Conservation (phyloP, 768 basidiomycete species). For the Kwoniella heveanensis region DNA sequence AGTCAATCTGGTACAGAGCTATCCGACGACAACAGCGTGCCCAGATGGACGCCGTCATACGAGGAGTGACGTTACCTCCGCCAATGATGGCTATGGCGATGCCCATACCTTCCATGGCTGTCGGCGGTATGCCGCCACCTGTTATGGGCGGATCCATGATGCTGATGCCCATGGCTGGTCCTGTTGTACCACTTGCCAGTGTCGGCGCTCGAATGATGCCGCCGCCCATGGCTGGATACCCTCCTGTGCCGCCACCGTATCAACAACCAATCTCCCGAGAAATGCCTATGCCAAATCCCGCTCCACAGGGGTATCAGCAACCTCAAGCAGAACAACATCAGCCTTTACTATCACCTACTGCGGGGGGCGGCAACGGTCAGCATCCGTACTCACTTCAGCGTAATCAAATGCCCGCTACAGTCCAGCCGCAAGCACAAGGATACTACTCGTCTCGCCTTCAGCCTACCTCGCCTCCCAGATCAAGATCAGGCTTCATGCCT, state of each 20-base stretch:
- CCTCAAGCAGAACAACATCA: constrained; percentile 11
- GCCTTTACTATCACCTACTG: neutral
- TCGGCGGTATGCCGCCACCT: constrained; percentile 22
- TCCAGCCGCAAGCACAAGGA: constrained; percentile 9
- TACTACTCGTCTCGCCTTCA: constrained; percentile 22
- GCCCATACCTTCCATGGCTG: constrained; percentile 20
- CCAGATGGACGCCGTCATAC: constrained; percentile 40
- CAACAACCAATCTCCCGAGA: constrained; percentile 15
- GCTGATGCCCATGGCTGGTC: constrained; percentile 5
- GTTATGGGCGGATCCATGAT: constrained; percentile 18
- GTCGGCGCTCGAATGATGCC: neutral
- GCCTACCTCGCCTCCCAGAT: constrained; percentile 7
- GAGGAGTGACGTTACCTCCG: constrained; percentile 41
- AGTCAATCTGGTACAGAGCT: constrained; percentile 50
- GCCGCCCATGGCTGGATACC: neutral
- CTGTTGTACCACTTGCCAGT: neutral
- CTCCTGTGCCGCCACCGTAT: constrained; percentile 19
- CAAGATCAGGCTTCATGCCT: constrained; percentile 4
- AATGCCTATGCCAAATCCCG: neutral
- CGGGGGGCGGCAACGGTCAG: neutral
- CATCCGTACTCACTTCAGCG: neutral
- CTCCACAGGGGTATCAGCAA: neutral
- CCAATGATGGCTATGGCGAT: constrained; percentile 21
- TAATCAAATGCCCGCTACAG: constrained; percentile 1
- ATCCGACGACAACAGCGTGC: constrained; percentile 43